Evolutionary conservation across 495 filamentous ascomycete species (phyloP).

Genomic region (Cercophora sp.): DNA sequence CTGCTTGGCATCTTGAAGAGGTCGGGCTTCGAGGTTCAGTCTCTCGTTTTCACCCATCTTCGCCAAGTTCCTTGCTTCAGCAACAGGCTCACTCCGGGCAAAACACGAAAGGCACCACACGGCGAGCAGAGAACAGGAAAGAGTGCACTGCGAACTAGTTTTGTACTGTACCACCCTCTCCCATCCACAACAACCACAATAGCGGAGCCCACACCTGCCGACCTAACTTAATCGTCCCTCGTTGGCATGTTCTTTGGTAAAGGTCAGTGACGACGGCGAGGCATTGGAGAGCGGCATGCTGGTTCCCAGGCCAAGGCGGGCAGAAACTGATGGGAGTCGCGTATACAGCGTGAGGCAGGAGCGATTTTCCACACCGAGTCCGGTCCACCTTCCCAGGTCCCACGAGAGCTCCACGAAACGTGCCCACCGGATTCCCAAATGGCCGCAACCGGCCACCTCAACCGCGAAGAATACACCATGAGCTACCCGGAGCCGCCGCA

Average conservation of each 20-base stretch:
- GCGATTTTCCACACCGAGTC: slow-evolving; percentile 9
- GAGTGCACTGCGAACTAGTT: background rate
- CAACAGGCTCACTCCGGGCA: background rate
- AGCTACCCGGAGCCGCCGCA: slow-evolving; percentile 43
- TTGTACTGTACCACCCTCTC: background rate
- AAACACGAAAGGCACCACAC: background rate
- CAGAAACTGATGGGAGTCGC: slow-evolving; percentile 18
- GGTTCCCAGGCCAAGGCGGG: slow-evolving; percentile 14
- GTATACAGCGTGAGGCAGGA: slow-evolving; percentile 17
- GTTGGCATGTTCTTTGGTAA: slow-evolving; percentile 19
- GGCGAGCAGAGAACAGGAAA: background rate
- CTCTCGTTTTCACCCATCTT: slow-evolving; percentile 6
- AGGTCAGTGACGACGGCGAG: slow-evolving; percentile 14
- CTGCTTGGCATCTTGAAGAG: too few species aligned
- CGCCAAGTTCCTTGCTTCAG: background rate
- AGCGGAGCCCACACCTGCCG: too few species aligned
- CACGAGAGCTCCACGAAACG: background rate
- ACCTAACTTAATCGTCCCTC: background rate
- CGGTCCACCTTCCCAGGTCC: slow-evolving; percentile 8
- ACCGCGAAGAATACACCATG: slow-evolving; percentile 36
- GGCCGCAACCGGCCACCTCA: slow-evolving; percentile 20
- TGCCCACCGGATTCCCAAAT: slow-evolving; percentile 2
- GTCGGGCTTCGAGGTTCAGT: too few species aligned
- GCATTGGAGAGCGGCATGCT: too few species aligned
- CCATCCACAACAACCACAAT: background rate